phyloP scores from a whole-genome alignment of 73 alveolate genomes.

The Paramecium bursaria region DNA sequence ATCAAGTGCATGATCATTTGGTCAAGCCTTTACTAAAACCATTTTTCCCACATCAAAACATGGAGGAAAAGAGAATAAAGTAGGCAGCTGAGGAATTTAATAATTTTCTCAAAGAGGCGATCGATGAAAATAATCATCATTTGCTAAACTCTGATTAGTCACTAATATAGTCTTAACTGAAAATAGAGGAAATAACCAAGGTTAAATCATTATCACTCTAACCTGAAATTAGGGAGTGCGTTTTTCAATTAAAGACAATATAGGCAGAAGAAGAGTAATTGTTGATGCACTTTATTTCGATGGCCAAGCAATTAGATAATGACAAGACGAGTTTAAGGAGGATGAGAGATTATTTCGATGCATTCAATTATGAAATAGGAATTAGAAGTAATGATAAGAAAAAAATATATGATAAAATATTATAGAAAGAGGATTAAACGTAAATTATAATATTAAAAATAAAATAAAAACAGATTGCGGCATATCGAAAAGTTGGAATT shows the following conservation, averaged over 20 bases:
- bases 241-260: constrained; percentile 35
- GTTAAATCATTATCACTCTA: neutral
- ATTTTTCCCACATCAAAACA: constrained; percentile 22
- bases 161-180: neutral
- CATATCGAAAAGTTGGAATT: constrained; percentile 1
- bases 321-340: constrained; percentile 33
- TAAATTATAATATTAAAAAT: neutral
- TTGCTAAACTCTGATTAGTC: constrained; percentile 30
- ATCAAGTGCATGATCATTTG: constrained; percentile 46
- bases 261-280: constrained; percentile 31
- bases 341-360: constrained; percentile 41
- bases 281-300: constrained; percentile 9
- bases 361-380: constrained; percentile 33
- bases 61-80: constrained; percentile 42
- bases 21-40: constrained; percentile 16
- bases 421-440: constrained; percentile 11
- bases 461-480: constrained; percentile 20
- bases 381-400: constrained; percentile 40
- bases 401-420: constrained; percentile 27
- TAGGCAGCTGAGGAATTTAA: constrained; percentile 35
- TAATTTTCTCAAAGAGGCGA: constrained; percentile 43
- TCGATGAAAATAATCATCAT: constrained; percentile 45
- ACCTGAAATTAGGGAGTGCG: constrained; percentile 13
- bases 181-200: neutral
- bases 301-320: constrained; percentile 44